These are phyloP conservation scores for Microsporum canis DNA, from an alignment of 2,329 filamentous ascomycete genomes.

Conservation along the genomic window DNA sequence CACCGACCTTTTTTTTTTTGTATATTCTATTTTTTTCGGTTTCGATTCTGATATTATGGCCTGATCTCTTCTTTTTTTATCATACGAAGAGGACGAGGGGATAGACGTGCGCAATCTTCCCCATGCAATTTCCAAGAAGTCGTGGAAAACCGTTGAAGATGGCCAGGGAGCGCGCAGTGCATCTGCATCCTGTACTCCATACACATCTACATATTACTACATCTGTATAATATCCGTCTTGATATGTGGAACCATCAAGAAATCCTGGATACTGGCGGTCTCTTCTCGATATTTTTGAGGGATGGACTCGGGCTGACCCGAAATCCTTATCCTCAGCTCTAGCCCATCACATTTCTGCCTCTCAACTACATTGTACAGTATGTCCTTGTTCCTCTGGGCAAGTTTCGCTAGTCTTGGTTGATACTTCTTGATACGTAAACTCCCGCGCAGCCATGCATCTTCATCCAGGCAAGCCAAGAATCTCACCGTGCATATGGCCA, in stretches of 20 bases:
- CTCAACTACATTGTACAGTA: not conserved
- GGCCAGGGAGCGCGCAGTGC: not conserved
- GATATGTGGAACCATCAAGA: not conserved
- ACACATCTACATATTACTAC: not conserved
- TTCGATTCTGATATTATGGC: not conserved
- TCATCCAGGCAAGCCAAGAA: not conserved
- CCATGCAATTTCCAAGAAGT: not conserved
- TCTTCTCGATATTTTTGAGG: not conserved
- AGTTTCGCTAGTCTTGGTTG: not conserved
- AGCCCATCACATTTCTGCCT: not conserved
- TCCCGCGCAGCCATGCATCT: not conserved
- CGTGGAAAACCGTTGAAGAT: not conserved
- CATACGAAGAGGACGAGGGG: not conserved
- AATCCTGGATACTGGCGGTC: not conserved
- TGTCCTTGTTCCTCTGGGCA: not conserved
- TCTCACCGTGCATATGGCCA: not conserved
- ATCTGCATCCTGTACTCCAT: not conserved
- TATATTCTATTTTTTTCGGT: not conserved
- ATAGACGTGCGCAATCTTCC: not conserved
- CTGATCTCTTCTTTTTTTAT: not conserved
- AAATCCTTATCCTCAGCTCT: not conserved
- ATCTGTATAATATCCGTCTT: not conserved
- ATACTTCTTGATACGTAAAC: not conserved
- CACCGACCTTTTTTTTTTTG: not conserved
- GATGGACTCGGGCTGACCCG: not conserved